Evolutionary conservation across 176 grass and related monocot species (phyloP).

Genomic region (Bonia amplexicaulis): DNA sequence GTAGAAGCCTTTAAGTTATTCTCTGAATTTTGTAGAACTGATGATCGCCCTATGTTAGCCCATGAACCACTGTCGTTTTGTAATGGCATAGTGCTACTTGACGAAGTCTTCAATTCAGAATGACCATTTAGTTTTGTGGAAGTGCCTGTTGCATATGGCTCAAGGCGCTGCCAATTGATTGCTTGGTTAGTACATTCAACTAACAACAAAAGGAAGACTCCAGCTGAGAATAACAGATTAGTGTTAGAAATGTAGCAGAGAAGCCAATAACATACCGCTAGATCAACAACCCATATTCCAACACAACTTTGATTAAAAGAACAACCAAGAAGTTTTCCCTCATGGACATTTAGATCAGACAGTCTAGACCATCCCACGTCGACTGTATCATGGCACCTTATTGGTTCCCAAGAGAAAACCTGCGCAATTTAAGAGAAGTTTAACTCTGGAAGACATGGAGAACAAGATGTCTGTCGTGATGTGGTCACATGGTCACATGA

Average conservation of each 20-base stretch:
- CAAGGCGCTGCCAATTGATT: conserved; percentile 68
- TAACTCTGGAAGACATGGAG: conserved; percentile 17
- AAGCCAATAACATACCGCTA: conserved; percentile 49
- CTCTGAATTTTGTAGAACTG: conserved; percentile 80
- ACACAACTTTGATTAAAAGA: conserved; percentile 99
- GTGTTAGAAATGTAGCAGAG: not conserved
- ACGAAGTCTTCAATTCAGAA: conserved; percentile 48
- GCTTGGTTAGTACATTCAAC: conserved; percentile 19
- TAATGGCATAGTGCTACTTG: conserved; percentile 45
- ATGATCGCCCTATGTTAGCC: conserved; percentile 61
- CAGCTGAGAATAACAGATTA: not conserved
- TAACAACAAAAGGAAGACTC: not conserved
- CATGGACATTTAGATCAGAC: conserved; percentile 94
- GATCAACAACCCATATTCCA: conserved; percentile 97
- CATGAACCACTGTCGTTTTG: conserved; percentile 73
- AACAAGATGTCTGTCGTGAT: not conserved
- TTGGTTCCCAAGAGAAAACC: conserved; percentile 98
- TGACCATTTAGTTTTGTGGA: conserved; percentile 61
- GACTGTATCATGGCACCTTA: conserved; percentile 86
- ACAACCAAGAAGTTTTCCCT: conserved; percentile 98
- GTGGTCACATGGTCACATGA: not conserved
- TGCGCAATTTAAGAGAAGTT: conserved; percentile 35
- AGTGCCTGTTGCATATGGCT: conserved; percentile 62
- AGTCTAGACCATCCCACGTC: conserved; percentile 97
- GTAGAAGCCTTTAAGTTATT: conserved; percentile 60